Evolutionary conservation across 495 filamentous ascomycete species (phyloP), one percentile per base, ranked within the genome.

Genomic region (Daldinia concentrica): DNA sequence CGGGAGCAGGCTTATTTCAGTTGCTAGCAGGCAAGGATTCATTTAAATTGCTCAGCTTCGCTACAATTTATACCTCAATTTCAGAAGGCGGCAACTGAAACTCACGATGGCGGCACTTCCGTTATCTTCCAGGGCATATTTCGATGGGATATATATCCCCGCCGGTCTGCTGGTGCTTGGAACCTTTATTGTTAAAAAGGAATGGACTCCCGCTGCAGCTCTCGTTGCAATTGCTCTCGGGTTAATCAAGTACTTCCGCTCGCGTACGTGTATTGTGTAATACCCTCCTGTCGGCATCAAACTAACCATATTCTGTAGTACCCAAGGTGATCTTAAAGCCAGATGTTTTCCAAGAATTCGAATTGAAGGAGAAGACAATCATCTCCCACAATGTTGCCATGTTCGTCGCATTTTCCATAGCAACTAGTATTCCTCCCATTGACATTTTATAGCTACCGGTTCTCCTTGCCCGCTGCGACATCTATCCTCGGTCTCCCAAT

Each of bases 321-420:
- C 84, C 89, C 41, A 86, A 89, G 74, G 94, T 92, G 81, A 90
- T 94, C 68, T 87, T 99, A 77, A 95, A 93, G 82, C 93, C 93
- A 9, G 88, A 90, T 73, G 85, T 85, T 43, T 98, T 94, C 86
- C 95, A 97, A 79, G 83, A 95, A 34, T 98, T 97, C 79, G 87
- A 89, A 71, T 87, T 98, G 62, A 91, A 90, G 79, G 92, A 97
- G 79, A 97, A 95, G 86, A 98, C 89, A 36, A 86, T 92, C 62
- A 89, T 97, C 80, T 97, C 95, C 22, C 95, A 97, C 87, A 98
- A 98, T 86, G 95, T 97, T 62, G 92, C 94, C 78, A 97, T 99
- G 89, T 92, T 66, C 39, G 56, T 62, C 26, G 11, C 32, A 39
- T 39, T 2, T 29, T 22, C 29, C 41, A 56, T 14, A 7, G 41